These are phyloP conservation scores for Boletus rex-veris DNA, from an alignment of 768 basidiomycete species.

Conservation along the genomic window DNA sequence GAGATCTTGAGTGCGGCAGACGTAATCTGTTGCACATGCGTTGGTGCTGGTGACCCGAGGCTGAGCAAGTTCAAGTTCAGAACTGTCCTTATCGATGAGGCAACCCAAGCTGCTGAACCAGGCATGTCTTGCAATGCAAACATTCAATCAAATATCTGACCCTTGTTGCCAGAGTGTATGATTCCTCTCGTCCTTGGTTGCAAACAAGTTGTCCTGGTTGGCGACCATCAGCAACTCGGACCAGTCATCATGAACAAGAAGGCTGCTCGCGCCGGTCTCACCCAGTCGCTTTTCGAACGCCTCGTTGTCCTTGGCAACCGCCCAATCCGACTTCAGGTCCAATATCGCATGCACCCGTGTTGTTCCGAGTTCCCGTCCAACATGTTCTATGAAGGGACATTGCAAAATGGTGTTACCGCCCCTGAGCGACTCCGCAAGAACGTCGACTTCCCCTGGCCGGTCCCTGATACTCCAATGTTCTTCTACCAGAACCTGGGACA, in stretches of 20 bases:
- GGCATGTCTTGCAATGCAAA: slow-evolving; percentile 47
- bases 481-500: slow-evolving; percentile 99
- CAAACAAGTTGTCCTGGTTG: slow-evolving; percentile 97
- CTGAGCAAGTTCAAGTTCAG: slow-evolving; percentile 97
- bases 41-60: slow-evolving; percentile 95
- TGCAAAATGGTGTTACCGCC: slow-evolving; percentile 99
- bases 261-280: slow-evolving; percentile 96
- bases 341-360: slow-evolving; percentile 99
- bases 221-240: slow-evolving; percentile 94
- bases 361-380: slow-evolving; percentile 99
- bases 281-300: slow-evolving; percentile 97
- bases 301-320: slow-evolving; percentile 93
- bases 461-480: slow-evolving; percentile 97
- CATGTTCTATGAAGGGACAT: slow-evolving; percentile 99
- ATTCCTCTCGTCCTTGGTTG: slow-evolving; percentile 97
- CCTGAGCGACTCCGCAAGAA: slow-evolving; percentile 97
- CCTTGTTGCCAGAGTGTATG: slow-evolving; percentile 79
- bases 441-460: slow-evolving; percentile 99
- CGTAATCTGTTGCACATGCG: slow-evolving; percentile 98
- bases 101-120: slow-evolving; percentile 96
- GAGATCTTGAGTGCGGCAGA: slow-evolving; percentile 94
- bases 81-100: slow-evolving; percentile 97
- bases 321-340: slow-evolving; percentile 97
- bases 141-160: slow-evolving; percentile 8
- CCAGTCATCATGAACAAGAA: slow-evolving; percentile 99